Conservation (phyloP, 139 green algal genomes). For the Tetradesmus lagerheimii region DNA sequence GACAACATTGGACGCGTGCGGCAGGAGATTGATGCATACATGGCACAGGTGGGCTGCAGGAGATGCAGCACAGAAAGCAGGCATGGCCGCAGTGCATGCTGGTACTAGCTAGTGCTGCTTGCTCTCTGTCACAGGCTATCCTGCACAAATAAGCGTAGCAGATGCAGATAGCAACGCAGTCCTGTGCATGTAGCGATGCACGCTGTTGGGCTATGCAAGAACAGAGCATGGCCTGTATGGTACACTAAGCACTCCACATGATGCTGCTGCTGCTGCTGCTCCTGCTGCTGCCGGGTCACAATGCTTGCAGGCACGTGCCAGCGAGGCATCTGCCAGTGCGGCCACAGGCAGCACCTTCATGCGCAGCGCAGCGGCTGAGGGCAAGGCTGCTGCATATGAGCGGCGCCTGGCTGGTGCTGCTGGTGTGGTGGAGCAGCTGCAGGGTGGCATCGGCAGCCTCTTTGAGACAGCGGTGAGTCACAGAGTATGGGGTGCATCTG, state of each 20-base stretch:
- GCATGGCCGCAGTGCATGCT: no score
- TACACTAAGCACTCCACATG: no score
- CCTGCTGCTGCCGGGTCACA: not conserved
- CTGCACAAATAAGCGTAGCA: no score
- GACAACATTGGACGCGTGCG: conserved; percentile 74
- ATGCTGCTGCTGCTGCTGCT: not conserved
- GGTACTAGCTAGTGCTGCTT: no score
- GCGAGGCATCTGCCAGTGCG: not conserved
- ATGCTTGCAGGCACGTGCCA: not conserved
- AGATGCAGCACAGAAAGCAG: not conserved
- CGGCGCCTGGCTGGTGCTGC: conserved; percentile 57
- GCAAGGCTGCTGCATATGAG: conserved; percentile 70
- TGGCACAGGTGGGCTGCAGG: not conserved
- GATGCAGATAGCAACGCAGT: no score
- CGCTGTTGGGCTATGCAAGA: no score
- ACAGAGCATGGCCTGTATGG: no score
- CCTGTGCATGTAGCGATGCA: no score
- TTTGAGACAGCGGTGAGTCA: conserved; percentile 63
- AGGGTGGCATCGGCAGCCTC: conserved; percentile 68
- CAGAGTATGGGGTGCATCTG: not conserved
- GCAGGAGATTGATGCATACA: conserved; percentile 65
- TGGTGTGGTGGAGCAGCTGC: conserved; percentile 65
- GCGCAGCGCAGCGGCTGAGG: conserved; percentile 59
- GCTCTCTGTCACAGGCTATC: no score
- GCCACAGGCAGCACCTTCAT: conserved; percentile 44